Percentiles rank a stretch among this genome's conserved stretches.
Evolutionary conservation across 2,329 filamentous ascomycete species (phyloP).

Genomic region (Alternaria ethzedia): DNA sequence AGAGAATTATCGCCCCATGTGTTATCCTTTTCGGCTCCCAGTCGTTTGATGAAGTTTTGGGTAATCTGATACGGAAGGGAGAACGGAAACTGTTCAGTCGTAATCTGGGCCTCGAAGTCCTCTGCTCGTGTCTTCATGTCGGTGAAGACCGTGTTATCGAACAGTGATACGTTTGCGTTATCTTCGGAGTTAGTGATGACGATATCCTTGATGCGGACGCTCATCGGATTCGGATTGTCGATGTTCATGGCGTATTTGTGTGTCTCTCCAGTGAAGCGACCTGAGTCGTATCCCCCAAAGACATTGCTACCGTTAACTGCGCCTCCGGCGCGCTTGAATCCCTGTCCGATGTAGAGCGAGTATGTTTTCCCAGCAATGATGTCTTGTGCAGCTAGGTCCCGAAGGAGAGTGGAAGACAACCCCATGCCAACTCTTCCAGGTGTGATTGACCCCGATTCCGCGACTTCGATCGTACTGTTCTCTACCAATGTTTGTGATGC

Average conservation of each 20-base stretch:
- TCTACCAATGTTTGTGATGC: slow-evolving; percentile 45
- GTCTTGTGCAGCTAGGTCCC: slow-evolving; percentile 42
- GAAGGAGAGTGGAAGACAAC: slow-evolving; percentile 48
- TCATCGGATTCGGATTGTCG: slow-evolving; percentile 43
- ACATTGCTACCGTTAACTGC: slow-evolving; percentile 51
- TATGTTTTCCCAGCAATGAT: slow-evolving; percentile 51
- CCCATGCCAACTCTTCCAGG: slow-evolving; percentile 52
- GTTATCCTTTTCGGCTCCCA: slow-evolving; percentile 46
- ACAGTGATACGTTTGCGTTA: slow-evolving; percentile 44
- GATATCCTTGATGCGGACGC: slow-evolving; percentile 50
- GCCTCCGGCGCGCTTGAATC: slow-evolving; percentile 50
- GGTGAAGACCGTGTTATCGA: slow-evolving; percentile 40
- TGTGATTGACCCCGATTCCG: slow-evolving; percentile 36
- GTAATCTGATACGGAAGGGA: slow-evolving; percentile 50
- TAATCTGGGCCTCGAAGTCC: slow-evolving; percentile 50
- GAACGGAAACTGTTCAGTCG: slow-evolving; percentile 52
- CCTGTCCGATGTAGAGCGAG: slow-evolving; percentile 53
- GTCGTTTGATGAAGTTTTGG: slow-evolving; percentile 48
- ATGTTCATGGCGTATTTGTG: slow-evolving; percentile 44
- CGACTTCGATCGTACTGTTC: slow-evolving; percentile 46
- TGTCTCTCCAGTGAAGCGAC: slow-evolving; percentile 48
- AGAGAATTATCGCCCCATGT: slow-evolving; percentile 48
- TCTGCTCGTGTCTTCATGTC: slow-evolving; percentile 38
- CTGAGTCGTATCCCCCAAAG: slow-evolving; percentile 55
- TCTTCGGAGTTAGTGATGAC: slow-evolving; percentile 41